A percentile compares a stretch with the other conserved stretches of the same genome.
These are phyloP conservation scores for Persicaria maculosa DNA, from an alignment of 148 eudicot species.

Conservation along the genomic window DNA sequence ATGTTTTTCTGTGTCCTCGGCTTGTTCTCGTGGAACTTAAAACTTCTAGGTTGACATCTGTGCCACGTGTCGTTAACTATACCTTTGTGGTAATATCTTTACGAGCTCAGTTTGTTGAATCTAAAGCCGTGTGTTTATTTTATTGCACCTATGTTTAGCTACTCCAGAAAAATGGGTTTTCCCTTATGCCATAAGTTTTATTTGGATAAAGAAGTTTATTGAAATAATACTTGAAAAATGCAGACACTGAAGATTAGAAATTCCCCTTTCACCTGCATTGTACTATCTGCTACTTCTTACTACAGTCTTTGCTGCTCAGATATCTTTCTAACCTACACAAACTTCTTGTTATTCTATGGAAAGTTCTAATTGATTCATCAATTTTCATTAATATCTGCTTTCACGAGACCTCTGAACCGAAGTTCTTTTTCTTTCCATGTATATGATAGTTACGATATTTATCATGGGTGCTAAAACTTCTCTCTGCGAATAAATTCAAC, in stretches of 20 bases:
- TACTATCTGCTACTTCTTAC: not conserved
- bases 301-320: not conserved
- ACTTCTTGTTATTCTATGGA: not conserved
- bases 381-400: not conserved
- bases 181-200: not conserved
- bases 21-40: not conserved
- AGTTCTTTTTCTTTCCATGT: not conserved
- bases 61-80: not conserved
- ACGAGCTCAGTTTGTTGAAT: not conserved
- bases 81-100: not conserved
- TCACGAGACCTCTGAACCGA: not conserved
- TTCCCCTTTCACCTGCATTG: constrained; percentile 7
- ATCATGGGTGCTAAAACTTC: not conserved
- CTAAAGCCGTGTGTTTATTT: not conserved
- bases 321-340: not conserved
- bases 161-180: not conserved
- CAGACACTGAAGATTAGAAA: not conserved
- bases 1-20: not conserved
- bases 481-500: not conserved
- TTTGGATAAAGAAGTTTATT: not conserved
- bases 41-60: not conserved
- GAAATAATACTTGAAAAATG: not conserved
- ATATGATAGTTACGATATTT: not conserved
- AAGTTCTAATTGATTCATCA: not conserved
- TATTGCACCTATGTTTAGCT: not conserved